Evolutionary conservation across 2,329 filamentous ascomycete species (phyloP).

Genomic region (Calonectria montana): DNA sequence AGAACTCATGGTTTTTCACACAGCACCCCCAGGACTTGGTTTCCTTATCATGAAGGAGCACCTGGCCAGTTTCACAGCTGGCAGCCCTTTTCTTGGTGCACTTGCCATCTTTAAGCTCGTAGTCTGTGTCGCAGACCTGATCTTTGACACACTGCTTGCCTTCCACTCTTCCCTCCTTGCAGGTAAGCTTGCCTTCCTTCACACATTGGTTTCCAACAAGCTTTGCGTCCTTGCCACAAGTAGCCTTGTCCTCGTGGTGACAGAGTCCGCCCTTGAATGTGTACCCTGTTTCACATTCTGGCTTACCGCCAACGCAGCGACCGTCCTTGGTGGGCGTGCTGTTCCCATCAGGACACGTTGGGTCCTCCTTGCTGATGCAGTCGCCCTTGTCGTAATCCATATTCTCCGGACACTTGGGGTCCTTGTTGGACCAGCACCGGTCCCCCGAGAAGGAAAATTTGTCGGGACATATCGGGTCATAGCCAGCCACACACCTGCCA

Average conservation of each 20-base stretch:
- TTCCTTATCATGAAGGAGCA: no score
- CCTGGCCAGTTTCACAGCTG: background rate
- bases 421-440: background rate
- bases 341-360: background rate
- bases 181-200: background rate
- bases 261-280: background rate
- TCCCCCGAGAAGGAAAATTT: background rate
- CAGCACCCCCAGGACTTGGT: background rate
- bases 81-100: background rate
- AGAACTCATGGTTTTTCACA: background rate
- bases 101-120: background rate
- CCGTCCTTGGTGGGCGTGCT: background rate
- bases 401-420: background rate
- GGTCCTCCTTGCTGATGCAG: background rate
- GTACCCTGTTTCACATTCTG: background rate
- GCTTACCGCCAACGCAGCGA: background rate
- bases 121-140: background rate
- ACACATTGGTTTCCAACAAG: background rate
- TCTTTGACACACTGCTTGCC: background rate
- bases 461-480: accelerated
- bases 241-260: background rate
- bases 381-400: background rate
- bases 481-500: background rate
- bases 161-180: background rate
- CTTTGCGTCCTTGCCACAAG: background rate